These are phyloP conservation scores for Kluyveromyces sp. DNA, from an alignment of 1,139 yeast species.

Conservation along the genomic window DNA sequence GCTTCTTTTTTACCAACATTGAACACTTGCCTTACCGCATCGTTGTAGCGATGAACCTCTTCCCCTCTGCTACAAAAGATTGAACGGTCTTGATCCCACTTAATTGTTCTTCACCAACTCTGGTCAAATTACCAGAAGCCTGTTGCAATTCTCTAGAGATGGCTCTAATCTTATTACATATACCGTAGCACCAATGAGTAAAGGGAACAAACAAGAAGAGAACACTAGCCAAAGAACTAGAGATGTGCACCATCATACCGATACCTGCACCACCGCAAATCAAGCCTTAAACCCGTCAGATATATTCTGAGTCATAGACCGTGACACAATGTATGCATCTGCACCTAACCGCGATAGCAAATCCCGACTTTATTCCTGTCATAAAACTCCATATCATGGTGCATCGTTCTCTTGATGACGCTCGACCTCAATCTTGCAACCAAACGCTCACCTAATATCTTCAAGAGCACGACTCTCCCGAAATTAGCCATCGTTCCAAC, in stretches of 20 bases:
- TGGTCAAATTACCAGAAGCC: constrained; percentile 77
- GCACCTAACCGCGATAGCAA: constrained; percentile 79
- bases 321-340: constrained; percentile 85
- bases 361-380: constrained; percentile 94
- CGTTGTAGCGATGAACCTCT: constrained; percentile 54
- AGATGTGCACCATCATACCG: constrained; percentile 85
- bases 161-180: constrained; percentile 69
- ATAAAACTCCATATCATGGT: constrained; percentile 87
- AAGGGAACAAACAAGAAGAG: constrained; percentile 76
- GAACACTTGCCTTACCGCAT: constrained; percentile 67
- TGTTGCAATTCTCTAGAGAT: constrained; percentile 75
- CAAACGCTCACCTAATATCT: constrained; percentile 76
- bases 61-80: constrained; percentile 77
- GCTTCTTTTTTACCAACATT: constrained; percentile 75
- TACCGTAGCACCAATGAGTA: constrained; percentile 61
- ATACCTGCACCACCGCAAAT: constrained; percentile 76
- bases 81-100: constrained; percentile 84
- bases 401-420: constrained; percentile 65
- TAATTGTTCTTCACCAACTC: constrained; percentile 85
- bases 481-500: constrained; percentile 73
- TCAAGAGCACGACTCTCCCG: constrained; percentile 65
- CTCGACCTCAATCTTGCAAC: constrained; percentile 76
- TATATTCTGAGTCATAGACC: constrained; percentile 79
- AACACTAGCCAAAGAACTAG: constrained; percentile 67
- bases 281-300: constrained; percentile 84